A percentile compares a stretch with the other conserved stretches of the same genome.
These are phyloP conservation scores for Fusarium nisikadoi DNA, from an alignment of 2,329 filamentous ascomycete genomes.

Conservation along the genomic window DNA sequence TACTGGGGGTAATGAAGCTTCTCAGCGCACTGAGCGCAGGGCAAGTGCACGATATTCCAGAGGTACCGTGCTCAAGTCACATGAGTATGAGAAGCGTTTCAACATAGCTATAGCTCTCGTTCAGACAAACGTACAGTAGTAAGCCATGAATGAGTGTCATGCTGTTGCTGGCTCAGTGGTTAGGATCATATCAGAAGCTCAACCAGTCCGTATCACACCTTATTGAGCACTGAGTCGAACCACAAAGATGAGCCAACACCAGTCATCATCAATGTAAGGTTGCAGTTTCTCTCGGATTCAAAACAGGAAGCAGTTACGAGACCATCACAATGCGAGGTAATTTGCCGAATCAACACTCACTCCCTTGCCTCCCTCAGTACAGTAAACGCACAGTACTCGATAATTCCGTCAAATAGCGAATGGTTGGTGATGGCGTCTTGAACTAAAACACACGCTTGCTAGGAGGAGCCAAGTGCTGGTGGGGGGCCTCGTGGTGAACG, in stretches of 20 bases:
- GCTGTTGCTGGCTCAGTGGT: not conserved
- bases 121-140: not conserved
- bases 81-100: not conserved
- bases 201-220: not conserved
- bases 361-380: conserved; percentile 8
- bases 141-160: not conserved
- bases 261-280: conserved; percentile 9
- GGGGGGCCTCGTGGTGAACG: conserved; percentile 42
- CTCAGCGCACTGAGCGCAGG: not conserved
- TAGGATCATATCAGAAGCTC: not conserved
- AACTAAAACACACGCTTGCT: conserved; percentile 30
- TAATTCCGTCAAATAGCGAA: conserved; percentile 9
- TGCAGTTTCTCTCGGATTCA: not conserved
- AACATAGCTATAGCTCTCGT: not conserved
- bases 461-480: conserved; percentile 34
- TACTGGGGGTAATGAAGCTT: conserved; percentile 3
- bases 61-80: not conserved
- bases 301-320: conserved; percentile 10
- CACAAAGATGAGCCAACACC: conserved; percentile 1
- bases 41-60: not conserved
- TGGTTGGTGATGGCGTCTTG: conserved; percentile 29
- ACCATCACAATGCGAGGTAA: not conserved
- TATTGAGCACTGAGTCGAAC: not conserved
- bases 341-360: conserved; percentile 28
- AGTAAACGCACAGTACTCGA: conserved; percentile 22